Base-by-base conservation (phyloP, 1,139 yeast species). In the Debaryomyces coudertii region DNA sequence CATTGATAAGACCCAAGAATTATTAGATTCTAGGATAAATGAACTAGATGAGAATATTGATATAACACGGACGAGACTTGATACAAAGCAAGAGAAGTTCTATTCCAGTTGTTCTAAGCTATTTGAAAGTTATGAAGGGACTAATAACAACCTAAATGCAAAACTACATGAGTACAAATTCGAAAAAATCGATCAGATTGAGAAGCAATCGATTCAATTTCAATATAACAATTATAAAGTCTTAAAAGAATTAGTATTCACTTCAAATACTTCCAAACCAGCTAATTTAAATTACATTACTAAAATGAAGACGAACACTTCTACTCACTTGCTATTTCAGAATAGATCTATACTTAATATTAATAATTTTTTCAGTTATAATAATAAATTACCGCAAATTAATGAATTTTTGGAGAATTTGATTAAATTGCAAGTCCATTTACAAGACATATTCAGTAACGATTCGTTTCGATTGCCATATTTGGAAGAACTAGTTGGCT, bases 401-500 rank as follows among this genome's bases (percentile, higher is more conserved):
- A 76, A 75, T 50, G 71, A 66, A 41, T 74, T 71, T 47, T 57
- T 76, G 25, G 80, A 75, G 51, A 67, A 71, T 48, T 47, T 73
- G 36, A 72, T 76, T 15, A 53, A 49, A 11, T 52, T 73, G n/a
- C 79, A 73, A 50, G 41, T 51, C 5, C 65, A 63, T 9, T 48
- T 75, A 7, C 45, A 57, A 2, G 54, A 53, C 1, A 45, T 74
- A 8, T 66, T 73, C 48, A 53, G 55, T 8, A 44, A 57, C 2
- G 53, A 63, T 18, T n/a, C 31, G 9, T 5, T 29, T n/a, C 22
- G 23, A 6, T 51, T 75, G 16, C 79, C 79, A 2, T 70, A 71
- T 47, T 53, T 73, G 20, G 54, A 53, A 1, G 72, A 71, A 38
- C 54, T 76, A 8, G 27, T 43, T 16, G 51, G 48, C 11, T 62